Evolutionary conservation across 2,329 filamentous ascomycete genomes (phyloP).

Genomic region (Raffaelea arxii): DNA sequence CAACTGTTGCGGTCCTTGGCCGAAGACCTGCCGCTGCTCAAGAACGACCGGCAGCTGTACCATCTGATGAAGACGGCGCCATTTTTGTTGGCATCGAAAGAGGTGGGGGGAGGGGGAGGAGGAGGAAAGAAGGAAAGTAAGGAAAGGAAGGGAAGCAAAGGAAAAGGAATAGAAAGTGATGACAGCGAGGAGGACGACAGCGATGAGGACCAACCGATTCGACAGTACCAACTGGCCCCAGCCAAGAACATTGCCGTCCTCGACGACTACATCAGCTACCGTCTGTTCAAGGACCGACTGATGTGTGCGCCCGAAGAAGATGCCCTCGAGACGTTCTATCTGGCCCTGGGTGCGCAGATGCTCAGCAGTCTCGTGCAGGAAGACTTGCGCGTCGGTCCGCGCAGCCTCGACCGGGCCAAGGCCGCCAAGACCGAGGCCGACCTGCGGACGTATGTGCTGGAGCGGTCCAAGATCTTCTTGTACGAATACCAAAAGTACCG

Average conservation of each 20-base stretch:
- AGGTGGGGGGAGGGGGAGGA: conserved; percentile 33
- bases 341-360: conserved; percentile 65
- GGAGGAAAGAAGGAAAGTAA: conserved; percentile 24
- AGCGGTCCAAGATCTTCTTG: conserved; percentile 81
- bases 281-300: conserved; percentile 75
- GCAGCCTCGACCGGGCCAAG: conserved; percentile 49
- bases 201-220: conserved; percentile 56
- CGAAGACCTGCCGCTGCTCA: conserved; percentile 59
- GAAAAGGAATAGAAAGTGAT: no score
- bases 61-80: conserved; percentile 63
- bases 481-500: conserved; percentile 65
- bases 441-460: conserved; percentile 72
- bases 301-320: conserved; percentile 89
- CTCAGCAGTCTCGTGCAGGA: conserved; percentile 72
- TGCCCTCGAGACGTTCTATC: conserved; percentile 72
- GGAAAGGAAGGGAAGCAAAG: conserved; percentile 28
- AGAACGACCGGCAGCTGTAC: conserved; percentile 70
- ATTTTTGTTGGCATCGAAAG: conserved; percentile 77
- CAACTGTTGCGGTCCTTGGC: conserved; percentile 72
- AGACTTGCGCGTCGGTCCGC: conserved; percentile 60
- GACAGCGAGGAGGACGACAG: conserved; percentile 35
- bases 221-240: conserved; percentile 67
- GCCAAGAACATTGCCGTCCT: conserved; percentile 67
- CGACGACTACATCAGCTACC: conserved; percentile 84
- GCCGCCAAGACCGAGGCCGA: conserved; percentile 48